Evolutionary conservation across 2,329 filamentous ascomycete genomes (phyloP).

Genomic region (Fusarium aywerte): DNA sequence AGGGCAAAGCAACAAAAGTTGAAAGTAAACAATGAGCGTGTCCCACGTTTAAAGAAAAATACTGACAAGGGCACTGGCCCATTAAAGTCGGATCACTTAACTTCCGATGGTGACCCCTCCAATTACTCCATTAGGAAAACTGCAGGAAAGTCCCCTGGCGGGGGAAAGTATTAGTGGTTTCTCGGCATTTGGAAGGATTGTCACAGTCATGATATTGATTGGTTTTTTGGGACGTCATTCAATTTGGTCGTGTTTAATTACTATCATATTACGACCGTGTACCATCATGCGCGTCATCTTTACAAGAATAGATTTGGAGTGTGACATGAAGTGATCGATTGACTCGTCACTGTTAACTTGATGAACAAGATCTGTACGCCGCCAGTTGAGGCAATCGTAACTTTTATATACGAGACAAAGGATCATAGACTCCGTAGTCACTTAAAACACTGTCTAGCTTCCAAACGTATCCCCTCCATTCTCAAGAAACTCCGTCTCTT

Average conservation of each 20-base stretch:
- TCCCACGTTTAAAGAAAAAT: too few species aligned
- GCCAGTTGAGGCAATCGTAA: too few species aligned
- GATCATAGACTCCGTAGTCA: neutral
- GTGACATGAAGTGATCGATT: too few species aligned
- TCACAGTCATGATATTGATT: neutral
- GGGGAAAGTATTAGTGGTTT: conserved; percentile 21
- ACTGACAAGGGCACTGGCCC: too few species aligned
- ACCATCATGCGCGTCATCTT: neutral
- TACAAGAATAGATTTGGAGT: neutral
- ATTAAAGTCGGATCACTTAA: conserved; percentile 13
- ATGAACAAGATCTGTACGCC: too few species aligned
- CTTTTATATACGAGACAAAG: neutral
- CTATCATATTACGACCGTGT: neutral
- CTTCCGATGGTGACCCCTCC: conserved; percentile 4
- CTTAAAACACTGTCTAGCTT: neutral
- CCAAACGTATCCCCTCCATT: conserved; percentile 56
- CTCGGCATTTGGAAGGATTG: conserved; percentile 1
- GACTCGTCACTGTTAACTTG: too few species aligned
- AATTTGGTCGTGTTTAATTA: conserved; percentile 9
- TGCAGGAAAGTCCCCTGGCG: conserved; percentile 1
- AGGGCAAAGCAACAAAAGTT: neutral
- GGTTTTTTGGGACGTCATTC: neutral
- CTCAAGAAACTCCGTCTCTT: conserved; percentile 63
- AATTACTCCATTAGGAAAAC: conserved; percentile 17
- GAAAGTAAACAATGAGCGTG: neutral